Conservation (phyloP, 1,139 yeast genomes). For the Pichia sp. region DNA sequence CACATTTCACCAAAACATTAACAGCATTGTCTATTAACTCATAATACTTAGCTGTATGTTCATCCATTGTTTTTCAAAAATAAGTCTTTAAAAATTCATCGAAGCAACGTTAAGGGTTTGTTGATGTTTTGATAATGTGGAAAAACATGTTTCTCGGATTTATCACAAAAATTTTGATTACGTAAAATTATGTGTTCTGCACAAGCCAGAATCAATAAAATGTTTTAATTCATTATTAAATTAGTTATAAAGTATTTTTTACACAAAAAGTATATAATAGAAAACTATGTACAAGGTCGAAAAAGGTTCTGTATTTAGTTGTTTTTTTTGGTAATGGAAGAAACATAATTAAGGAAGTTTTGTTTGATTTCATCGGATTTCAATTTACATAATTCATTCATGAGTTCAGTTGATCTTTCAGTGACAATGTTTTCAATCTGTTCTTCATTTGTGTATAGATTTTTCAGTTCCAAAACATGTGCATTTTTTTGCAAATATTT, state of each 20-base stretch:
- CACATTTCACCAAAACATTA: not conserved
- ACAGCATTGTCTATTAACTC: not conserved
- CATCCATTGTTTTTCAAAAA: slow-evolving; percentile 1
- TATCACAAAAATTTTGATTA: too few species aligned
- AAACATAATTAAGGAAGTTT: slow-evolving; percentile 16
- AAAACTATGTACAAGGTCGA: too few species aligned
- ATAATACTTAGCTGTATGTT: not conserved
- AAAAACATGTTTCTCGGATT: too few species aligned
- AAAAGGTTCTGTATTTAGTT: too few species aligned
- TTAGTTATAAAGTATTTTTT: too few species aligned
- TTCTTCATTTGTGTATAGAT: slow-evolving; percentile 36
- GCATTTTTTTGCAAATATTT: slow-evolving; percentile 27
- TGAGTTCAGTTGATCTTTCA: slow-evolving; percentile 31
- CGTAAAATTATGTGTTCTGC: too few species aligned
- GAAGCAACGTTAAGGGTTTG: not conserved
- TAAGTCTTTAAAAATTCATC: not conserved
- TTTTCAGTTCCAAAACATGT: slow-evolving; percentile 28
- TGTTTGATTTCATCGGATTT: slow-evolving; percentile 17
- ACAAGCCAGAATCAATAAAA: too few species aligned
- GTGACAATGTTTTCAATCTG: slow-evolving; percentile 37
- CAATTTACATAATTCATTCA: slow-evolving; percentile 35
- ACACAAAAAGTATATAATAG: too few species aligned
- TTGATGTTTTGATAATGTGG: too few species aligned
- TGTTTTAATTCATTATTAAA: too few species aligned
- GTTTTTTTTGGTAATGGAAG: not conserved